A percentile compares a stretch with the other conserved stretches of the same genome.
Evolutionary conservation across 495 filamentous ascomycete species (phyloP).

Genomic region (Penicillium lividum): DNA sequence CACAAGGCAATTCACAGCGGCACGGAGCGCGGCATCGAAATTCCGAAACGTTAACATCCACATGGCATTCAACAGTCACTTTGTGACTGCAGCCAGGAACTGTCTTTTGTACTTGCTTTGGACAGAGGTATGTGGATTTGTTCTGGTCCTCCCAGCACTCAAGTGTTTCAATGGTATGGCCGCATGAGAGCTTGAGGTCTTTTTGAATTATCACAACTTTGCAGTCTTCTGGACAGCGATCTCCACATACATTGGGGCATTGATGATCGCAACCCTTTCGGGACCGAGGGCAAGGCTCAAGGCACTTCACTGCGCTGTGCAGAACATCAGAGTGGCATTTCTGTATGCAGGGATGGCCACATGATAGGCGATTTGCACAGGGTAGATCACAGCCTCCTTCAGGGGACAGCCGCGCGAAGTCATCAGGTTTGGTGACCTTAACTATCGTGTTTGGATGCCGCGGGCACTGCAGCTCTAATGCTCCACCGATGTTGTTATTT

Average conservation of each 20-base stretch:
- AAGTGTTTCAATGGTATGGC: not conserved
- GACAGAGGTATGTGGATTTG: not conserved
- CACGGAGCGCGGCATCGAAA: not conserved
- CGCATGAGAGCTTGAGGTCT: not conserved
- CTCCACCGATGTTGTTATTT: slow-evolving; percentile 52
- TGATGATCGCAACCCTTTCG: slow-evolving; percentile 10
- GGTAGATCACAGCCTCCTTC: slow-evolving; percentile 47
- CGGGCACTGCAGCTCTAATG: slow-evolving; percentile 61
- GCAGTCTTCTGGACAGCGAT: not conserved
- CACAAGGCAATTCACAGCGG: not conserved
- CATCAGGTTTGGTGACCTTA: slow-evolving; percentile 53
- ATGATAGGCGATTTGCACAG: slow-evolving; percentile 16
- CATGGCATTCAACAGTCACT: not conserved
- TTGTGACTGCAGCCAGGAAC: not conserved
- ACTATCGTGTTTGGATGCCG: slow-evolving; percentile 61
- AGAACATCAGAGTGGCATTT: slow-evolving; percentile 16
- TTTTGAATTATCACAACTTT: not conserved
- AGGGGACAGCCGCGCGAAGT: slow-evolving; percentile 59
- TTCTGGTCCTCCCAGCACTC: not conserved
- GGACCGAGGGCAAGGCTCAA: slow-evolving; percentile 16
- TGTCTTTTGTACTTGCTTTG: not conserved
- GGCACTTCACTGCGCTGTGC: slow-evolving; percentile 11
- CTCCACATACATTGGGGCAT: not conserved
- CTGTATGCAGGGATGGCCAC: slow-evolving; percentile 16
- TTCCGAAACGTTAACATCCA: not conserved